phyloP scores from a whole-genome alignment of 2,329 filamentous ascomycete genomes.

The Fonsecaea pedrosoi region DNA sequence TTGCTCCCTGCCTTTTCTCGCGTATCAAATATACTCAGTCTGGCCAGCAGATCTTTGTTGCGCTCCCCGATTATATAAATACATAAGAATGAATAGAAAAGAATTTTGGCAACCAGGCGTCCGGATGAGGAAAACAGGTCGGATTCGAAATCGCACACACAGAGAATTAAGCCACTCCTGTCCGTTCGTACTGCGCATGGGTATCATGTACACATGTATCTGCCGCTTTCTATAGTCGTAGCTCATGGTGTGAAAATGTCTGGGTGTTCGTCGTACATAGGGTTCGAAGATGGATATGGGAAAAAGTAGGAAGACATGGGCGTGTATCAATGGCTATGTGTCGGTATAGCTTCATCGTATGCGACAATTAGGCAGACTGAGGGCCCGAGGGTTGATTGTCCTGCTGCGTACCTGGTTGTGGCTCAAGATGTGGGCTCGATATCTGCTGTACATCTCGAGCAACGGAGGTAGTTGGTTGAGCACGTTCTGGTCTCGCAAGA shows the following conservation, averaged over 20 bases:
- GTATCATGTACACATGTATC: constrained; percentile 31
- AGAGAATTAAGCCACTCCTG: constrained; percentile 27
- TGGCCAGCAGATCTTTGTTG: constrained; percentile 23
- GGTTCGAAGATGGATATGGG: background rate
- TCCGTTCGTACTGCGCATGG: constrained; percentile 30
- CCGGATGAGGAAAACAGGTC: background rate
- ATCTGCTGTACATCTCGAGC: constrained; percentile 25
- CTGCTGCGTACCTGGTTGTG: constrained; percentile 15
- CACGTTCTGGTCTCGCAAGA: constrained; percentile 32
- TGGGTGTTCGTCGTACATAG: constrained; percentile 2
- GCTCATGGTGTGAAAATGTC: constrained; percentile 17
- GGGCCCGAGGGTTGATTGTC: constrained; percentile 21
- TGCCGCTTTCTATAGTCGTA: constrained; percentile 33
- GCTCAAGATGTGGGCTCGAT: constrained; percentile 22
- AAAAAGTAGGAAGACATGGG: background rate
- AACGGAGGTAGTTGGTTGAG: constrained; percentile 26
- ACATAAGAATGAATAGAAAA: constrained; percentile 20
- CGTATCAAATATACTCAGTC: constrained; percentile 3
- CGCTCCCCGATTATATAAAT: constrained; percentile 28
- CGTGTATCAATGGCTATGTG: background rate
- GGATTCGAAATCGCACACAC: constrained; percentile 10
- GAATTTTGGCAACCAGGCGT: background rate
- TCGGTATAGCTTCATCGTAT: too few species aligned
- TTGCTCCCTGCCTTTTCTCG: constrained; percentile 1
- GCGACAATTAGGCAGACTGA: constrained; percentile 14